Percentiles rank a stretch among this genome's conserved stretches.
Conservation (phyloP, 768 basidiomycete species). For the Leccinum aurantiacum region DNA sequence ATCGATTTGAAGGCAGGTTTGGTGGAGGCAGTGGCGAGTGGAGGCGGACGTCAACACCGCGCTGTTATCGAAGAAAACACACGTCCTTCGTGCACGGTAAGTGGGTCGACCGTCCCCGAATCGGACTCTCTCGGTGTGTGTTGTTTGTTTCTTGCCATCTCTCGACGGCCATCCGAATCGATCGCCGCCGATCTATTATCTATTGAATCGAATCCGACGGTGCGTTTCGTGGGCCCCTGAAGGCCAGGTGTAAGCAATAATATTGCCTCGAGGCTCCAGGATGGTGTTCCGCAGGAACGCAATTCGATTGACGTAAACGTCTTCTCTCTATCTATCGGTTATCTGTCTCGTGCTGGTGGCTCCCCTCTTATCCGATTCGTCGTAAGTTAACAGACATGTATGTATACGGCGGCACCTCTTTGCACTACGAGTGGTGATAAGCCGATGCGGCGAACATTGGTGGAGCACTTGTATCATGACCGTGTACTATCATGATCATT, state of each 20-base stretch:
- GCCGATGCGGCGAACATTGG: background rate
- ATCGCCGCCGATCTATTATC: background rate
- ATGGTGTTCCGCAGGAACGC: background rate
- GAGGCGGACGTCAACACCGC: background rate
- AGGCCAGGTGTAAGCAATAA: constrained; percentile 1
- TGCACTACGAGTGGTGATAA: constrained; percentile 10
- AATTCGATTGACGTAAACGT: constrained; percentile 11
- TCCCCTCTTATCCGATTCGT: background rate
- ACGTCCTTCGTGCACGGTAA: background rate
- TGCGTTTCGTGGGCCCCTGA: constrained; percentile 11
- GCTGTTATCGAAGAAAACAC: background rate
- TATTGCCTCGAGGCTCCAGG: constrained; percentile 18
- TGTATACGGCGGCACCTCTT: background rate
- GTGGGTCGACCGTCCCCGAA: background rate
- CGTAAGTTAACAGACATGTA: background rate
- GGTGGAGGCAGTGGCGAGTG: background rate
- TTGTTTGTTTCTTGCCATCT: background rate
- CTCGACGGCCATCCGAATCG: constrained; percentile 8
- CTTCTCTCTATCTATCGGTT: constrained; percentile 10
- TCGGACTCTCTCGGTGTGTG: background rate
- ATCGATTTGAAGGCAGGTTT: background rate
- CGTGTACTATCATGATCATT: background rate
- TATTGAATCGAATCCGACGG: constrained; percentile 1
- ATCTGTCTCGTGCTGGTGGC: constrained; percentile 1
- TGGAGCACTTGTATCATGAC: background rate